These are phyloP conservation scores for Pascua guehoae DNA, from an alignment of 1,284 basidiomycete species.

Conservation along the genomic window DNA sequence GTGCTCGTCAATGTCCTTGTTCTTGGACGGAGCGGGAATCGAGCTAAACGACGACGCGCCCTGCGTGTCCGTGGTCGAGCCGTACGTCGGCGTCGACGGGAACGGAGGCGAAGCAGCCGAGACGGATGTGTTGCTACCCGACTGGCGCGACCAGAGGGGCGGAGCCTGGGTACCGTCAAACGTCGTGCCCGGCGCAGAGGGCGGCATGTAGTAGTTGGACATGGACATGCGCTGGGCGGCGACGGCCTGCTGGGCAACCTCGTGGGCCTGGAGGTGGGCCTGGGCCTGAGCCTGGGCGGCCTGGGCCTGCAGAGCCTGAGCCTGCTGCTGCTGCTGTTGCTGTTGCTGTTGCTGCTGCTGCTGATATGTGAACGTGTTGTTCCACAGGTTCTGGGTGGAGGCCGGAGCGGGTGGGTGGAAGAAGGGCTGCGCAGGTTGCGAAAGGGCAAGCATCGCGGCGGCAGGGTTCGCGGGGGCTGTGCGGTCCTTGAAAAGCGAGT, in stretches of 20 bases:
- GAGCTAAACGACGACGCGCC: too few relatives aligned
- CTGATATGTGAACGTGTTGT: slow-evolving; percentile 21
- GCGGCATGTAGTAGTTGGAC: slow-evolving; percentile 25
- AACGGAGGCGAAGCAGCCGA: slow-evolving; percentile 25
- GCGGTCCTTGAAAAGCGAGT: slow-evolving; percentile 20
- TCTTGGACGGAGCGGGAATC: neutral
- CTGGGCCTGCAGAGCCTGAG: slow-evolving; percentile 6
- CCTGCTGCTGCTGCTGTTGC: slow-evolving; percentile 13
- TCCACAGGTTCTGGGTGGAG: slow-evolving; percentile 11
- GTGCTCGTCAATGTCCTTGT: slow-evolving; percentile 9
- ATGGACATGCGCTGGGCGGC: slow-evolving; percentile 23
- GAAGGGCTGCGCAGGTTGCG: slow-evolving; percentile 12
- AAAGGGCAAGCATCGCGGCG: slow-evolving; percentile 31
- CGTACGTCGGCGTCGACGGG: slow-evolving; percentile 29
- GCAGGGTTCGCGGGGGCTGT: neutral
- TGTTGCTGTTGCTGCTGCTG: slow-evolving; percentile 21
- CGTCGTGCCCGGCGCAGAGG: neutral
- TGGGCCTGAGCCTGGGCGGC: slow-evolving; percentile 35
- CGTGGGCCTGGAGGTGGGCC: slow-evolving; percentile 34
- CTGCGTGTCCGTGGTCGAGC: slow-evolving; percentile 1
- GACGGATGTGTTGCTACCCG: slow-evolving; percentile 15
- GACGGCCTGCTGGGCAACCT: slow-evolving; percentile 28
- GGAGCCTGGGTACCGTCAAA: slow-evolving; percentile 3
- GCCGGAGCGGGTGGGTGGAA: slow-evolving; percentile 7
- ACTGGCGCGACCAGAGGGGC: slow-evolving; percentile 18